Evolutionary conservation across 2,329 filamentous ascomycete genomes (phyloP), one percentile per base, ranked within the genome.

Genomic region (Pochonia chlamydosporia): DNA sequence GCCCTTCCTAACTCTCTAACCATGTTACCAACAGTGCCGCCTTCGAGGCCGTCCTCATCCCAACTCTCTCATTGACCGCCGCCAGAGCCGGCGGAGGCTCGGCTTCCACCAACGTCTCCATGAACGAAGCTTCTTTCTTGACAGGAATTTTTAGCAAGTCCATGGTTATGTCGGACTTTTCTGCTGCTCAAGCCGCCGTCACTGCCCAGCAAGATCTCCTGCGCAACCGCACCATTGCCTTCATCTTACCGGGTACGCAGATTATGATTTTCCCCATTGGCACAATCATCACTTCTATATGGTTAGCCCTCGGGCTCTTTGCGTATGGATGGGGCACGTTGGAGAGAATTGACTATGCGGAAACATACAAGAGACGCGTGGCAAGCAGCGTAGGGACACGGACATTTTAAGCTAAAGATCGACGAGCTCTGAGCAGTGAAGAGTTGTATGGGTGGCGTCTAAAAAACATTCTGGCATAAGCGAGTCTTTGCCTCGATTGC

Each of bases 211-310:
- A 74, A 1, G 63, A 59, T 1, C 65, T 62, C 4, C 65, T 82
- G 21, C 57, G 58, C 43, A 76, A 78, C 56, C 73, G 74, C 52
- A 76, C 73, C 13, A 71, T 77, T 10, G 79, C 83, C 1, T 89
- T 89, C 54, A 72, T 87, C 13, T 68, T 90, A 1, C 86, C 86
- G 0, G 86, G 86, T 39, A 75, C 80, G 33, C 75, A 79, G 50
- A 73, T 89, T 46, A 72, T 86, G 56, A 79, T 89, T 50, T 83
- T 87, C 64, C 85, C 86, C 7, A 69, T 84, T 25, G 86, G 86
- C 16, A 68, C 85, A n/a, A 68, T 87, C 54, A 74, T 90, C 56
- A 85, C 79, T 3, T 68, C 75, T 33, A 58, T 76, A 11, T 90
- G 86, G 84, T 63, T 80, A 2, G 52, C 75, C 1, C 50, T 85